phyloP scores from a whole-genome alignment of 495 filamentous ascomycete species.

The Neurospora sp. region DNA sequence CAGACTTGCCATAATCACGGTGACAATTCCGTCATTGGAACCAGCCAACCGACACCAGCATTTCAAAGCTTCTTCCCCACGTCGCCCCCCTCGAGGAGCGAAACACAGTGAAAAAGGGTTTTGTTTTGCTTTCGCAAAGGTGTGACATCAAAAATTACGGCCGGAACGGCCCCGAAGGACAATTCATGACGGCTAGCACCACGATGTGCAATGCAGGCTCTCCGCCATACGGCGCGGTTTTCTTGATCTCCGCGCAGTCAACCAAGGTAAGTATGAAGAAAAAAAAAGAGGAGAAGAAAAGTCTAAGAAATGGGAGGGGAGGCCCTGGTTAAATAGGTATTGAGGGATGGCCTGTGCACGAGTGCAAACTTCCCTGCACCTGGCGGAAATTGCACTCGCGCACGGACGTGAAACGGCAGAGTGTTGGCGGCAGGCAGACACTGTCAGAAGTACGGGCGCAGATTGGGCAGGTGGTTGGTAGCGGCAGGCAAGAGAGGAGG shows the following conservation, averaged over 20 bases:
- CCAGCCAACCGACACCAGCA: not conserved
- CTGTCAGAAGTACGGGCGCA: not conserved
- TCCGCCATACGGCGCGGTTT: constrained; percentile 9
- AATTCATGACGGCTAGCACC: constrained; percentile 14
- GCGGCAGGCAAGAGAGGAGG: not conserved
- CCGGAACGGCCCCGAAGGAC: constrained; percentile 18
- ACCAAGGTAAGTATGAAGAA: constrained; percentile 22
- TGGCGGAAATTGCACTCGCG: not conserved
- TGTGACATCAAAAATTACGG: constrained; percentile 17
- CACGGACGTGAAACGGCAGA: not conserved
- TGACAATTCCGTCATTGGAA: not conserved
- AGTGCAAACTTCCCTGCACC: constrained; percentile 3
- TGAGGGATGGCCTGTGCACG: constrained; percentile 5
- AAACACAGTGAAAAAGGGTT: constrained; percentile 12
- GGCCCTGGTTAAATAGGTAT: not conserved
- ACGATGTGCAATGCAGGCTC: constrained; percentile 18
- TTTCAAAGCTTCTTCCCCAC: constrained; percentile 4
- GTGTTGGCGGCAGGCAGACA: not conserved
- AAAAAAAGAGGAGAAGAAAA: constrained; percentile 12
- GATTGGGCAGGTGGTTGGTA: not conserved
- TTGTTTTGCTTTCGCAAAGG: not conserved
- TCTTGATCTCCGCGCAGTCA: constrained; percentile 13
- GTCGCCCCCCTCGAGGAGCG: not conserved
- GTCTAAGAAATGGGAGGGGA: not conserved
- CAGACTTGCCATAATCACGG: not conserved